These are phyloP conservation scores for Pharus latifolius DNA, from an alignment of 176 grass and related monocot species.

Conservation along the genomic window DNA sequence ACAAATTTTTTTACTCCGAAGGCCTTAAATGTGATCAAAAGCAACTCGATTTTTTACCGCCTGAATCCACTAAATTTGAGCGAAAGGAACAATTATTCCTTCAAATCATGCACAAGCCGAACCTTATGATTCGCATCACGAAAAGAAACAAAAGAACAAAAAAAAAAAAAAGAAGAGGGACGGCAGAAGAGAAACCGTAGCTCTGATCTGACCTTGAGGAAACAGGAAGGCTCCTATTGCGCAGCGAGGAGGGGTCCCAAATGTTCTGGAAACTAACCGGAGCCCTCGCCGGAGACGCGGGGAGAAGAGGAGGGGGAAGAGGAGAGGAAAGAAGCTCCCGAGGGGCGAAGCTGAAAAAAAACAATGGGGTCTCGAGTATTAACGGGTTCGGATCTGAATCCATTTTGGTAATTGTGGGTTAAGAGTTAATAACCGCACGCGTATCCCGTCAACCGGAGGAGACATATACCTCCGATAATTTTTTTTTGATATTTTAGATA, in stretches of 20 bases:
- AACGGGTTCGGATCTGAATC: neutral
- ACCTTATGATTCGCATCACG: neutral
- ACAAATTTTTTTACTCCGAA: neutral
- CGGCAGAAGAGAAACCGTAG: neutral
- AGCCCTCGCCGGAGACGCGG: constrained; percentile 26
- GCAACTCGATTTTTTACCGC: neutral
- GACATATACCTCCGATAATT: too few species aligned
- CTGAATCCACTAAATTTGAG: neutral
- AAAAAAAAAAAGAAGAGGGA: too few species aligned
- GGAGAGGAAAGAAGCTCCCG: neutral
- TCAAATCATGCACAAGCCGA: neutral
- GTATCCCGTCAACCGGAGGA: too few species aligned
- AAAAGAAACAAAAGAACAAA: neutral
- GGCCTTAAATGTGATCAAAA: neutral
- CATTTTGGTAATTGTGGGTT: neutral
- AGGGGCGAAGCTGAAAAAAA: too few species aligned
- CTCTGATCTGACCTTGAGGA: constrained; percentile 34
- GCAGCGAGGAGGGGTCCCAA: neutral
- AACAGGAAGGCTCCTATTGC: neutral
- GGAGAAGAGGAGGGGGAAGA: neutral
- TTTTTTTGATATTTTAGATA: too few species aligned
- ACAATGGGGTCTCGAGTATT: neutral
- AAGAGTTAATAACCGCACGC: too few species aligned
- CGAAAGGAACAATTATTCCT: neutral
- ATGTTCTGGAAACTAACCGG: neutral